phyloP scores from a whole-genome alignment of 352 stramenopile species.

The Vaucheria bursata region DNA sequence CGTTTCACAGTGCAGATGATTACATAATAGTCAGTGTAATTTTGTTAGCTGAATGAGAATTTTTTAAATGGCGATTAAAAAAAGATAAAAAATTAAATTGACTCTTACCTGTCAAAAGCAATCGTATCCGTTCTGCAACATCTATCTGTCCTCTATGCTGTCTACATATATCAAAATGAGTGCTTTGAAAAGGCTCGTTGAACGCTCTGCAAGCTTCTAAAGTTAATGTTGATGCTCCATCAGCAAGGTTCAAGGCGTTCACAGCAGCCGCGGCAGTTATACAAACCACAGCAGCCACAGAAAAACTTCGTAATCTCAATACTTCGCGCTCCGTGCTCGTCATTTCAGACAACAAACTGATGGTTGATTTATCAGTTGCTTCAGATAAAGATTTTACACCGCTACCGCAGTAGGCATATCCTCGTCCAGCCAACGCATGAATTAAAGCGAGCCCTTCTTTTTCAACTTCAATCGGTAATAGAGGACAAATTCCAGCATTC shows the following conservation, averaged over 20 bases:
- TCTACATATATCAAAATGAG: slow-evolving; percentile 65
- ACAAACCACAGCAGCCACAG: slow-evolving; percentile 10
- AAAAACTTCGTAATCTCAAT: slow-evolving; percentile 23
- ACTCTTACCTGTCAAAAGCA: slow-evolving; percentile 77
- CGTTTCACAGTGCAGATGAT: too few relatives aligned
- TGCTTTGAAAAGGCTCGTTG: slow-evolving; percentile 64
- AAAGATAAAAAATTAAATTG: slow-evolving; percentile 63
- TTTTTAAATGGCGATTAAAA: too few relatives aligned
- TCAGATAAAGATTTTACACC: slow-evolving; percentile 16
- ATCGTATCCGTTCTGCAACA: slow-evolving; percentile 65
- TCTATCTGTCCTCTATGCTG: slow-evolving; percentile 73
- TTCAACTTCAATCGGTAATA: slow-evolving; percentile 18
- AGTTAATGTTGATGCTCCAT: slow-evolving; percentile 58
- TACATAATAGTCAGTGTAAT: too few relatives aligned
- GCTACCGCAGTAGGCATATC: slow-evolving; percentile 24
- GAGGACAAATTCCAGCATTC: slow-evolving; percentile 23
- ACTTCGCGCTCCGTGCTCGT: slow-evolving; percentile 17
- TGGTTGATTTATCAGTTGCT: slow-evolving; percentile 1
- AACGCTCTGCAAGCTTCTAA: slow-evolving; percentile 64
- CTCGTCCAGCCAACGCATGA: slow-evolving; percentile 19
- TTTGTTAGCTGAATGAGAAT: too few relatives aligned
- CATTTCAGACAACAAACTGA: slow-evolving; percentile 15
- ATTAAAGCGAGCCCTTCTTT: slow-evolving; percentile 18
- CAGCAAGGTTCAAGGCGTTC: slow-evolving; percentile 34
- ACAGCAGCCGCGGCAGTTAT: slow-evolving; percentile 28